Evolutionary conservation across 352 stramenopile species (phyloP).

Genomic region (Halophytophthora batemanensis): DNA sequence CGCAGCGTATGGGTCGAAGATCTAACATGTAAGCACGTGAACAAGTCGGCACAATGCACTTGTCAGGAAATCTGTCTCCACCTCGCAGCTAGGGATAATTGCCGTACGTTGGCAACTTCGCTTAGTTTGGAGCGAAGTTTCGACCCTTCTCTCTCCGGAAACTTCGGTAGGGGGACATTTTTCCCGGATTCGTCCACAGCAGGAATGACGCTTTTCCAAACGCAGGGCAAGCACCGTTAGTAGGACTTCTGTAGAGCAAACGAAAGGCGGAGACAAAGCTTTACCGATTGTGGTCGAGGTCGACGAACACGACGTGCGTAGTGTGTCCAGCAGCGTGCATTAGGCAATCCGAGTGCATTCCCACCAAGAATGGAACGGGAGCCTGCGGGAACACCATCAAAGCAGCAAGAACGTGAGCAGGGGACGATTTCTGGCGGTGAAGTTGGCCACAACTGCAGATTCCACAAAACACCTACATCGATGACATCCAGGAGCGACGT

Average conservation of each 20-base stretch:
- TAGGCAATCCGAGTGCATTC: slow-evolving; percentile 83
- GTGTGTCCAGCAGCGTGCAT: slow-evolving; percentile 59
- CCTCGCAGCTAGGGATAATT: background rate
- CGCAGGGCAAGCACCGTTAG: background rate
- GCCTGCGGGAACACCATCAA: slow-evolving; percentile 35
- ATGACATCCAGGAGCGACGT: slow-evolving; percentile 91
- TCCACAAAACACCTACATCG: slow-evolving; percentile 56
- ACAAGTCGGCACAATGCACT: background rate
- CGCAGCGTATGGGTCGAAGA: slow-evolving; percentile 76
- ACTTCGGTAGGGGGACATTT: slow-evolving; percentile 59
- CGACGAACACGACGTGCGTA: slow-evolving; percentile 90
- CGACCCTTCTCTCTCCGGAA: slow-evolving; percentile 62
- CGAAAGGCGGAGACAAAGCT: background rate
- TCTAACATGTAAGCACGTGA: slow-evolving; percentile 24
- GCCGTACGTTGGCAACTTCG: slow-evolving; percentile 54
- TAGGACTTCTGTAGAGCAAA: background rate
- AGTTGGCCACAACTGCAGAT: background rate
- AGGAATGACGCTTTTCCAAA: slow-evolving; percentile 57
- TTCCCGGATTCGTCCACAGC: slow-evolving; percentile 67
- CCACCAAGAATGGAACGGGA: slow-evolving; percentile 94
- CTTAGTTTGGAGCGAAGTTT: slow-evolving; percentile 65
- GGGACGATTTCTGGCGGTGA: background rate
- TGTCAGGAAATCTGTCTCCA: slow-evolving; percentile 1
- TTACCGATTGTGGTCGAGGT: slow-evolving; percentile 91
- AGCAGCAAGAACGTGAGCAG: background rate